phyloP scores from a whole-genome alignment of 768 basidiomycete genomes.

The Nevesoporus exiguus region DNA sequence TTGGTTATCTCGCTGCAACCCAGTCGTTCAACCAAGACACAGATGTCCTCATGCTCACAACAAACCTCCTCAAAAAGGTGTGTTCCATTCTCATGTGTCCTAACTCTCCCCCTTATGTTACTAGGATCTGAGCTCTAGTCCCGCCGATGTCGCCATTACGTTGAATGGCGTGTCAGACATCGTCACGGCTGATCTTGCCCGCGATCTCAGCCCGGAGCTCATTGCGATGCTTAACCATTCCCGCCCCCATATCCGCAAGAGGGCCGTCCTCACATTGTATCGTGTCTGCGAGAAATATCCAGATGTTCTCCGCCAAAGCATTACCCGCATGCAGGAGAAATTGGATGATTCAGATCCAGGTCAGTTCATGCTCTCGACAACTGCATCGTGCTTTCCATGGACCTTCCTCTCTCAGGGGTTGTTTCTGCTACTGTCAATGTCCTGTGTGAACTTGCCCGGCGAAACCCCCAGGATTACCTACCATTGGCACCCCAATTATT shows the following conservation, averaged over 20 bases:
- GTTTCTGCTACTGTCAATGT: conserved; percentile 94
- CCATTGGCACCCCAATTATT: conserved; percentile 90
- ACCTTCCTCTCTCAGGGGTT: conserved; percentile 54
- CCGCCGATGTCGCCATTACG: conserved; percentile 70
- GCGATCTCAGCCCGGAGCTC: conserved; percentile 84
- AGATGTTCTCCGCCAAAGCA: conserved; percentile 63
- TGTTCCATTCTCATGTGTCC: conserved; percentile 17
- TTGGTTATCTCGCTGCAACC: conserved; percentile 91
- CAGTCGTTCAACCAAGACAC: conserved; percentile 93
- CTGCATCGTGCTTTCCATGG: neutral
- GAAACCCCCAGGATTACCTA: conserved; percentile 77
- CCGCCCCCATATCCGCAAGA: conserved; percentile 81
- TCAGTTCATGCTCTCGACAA: conserved; percentile 23
- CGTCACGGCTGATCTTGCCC: conserved; percentile 82
- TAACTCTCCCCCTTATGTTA: conserved; percentile 9
- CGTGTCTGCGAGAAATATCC: conserved; percentile 81
- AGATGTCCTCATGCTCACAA: conserved; percentile 96
- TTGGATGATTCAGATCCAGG: conserved; percentile 76
- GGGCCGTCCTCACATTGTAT: conserved; percentile 82
- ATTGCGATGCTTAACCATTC: conserved; percentile 88
- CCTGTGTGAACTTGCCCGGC: conserved; percentile 85
- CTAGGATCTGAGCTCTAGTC: conserved; percentile 78
- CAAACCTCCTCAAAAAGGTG: conserved; percentile 93
- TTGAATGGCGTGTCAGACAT: conserved; percentile 83
- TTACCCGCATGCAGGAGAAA: conserved; percentile 71